Conservation (phyloP, 2,329 filamentous ascomycete species). For the Madurella mycetomatis region DNA sequence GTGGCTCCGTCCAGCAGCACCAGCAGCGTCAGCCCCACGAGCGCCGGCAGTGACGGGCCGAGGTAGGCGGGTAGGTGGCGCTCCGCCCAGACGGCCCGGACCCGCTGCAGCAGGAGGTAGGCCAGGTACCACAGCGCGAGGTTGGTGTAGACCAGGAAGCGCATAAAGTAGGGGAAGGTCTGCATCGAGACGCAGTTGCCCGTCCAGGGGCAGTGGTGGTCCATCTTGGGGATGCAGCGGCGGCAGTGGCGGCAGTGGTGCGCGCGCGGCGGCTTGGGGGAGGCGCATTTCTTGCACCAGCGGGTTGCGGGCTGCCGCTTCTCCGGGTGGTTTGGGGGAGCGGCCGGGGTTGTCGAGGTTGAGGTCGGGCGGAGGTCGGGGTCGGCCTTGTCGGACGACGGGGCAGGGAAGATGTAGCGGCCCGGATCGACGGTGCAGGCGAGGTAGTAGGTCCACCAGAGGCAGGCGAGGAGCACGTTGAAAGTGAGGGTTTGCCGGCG, state of each 20-base stretch:
- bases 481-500: slow-evolving; percentile 55
- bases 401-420: slow-evolving; percentile 42
- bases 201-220: slow-evolving; percentile 86
- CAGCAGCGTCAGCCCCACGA: slow-evolving; percentile 59
- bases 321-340: slow-evolving; percentile 2
- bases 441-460: slow-evolving; percentile 67
- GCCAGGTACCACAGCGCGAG: slow-evolving; percentile 58
- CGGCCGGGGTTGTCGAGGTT: neutral
- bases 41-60: slow-evolving; percentile 57
- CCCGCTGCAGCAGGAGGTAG: slow-evolving; percentile 56
- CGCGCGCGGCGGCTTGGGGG: slow-evolving; percentile 69
- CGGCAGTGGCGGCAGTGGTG: slow-evolving; percentile 78
- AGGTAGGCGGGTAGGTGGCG: slow-evolving; percentile 70
- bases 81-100: slow-evolving; percentile 56
- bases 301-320: slow-evolving; percentile 24
- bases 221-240: slow-evolving; percentile 75
- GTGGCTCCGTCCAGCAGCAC: slow-evolving; percentile 54
- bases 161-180: slow-evolving; percentile 77
- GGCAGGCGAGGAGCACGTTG: slow-evolving; percentile 59
- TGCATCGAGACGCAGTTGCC: slow-evolving; percentile 76
- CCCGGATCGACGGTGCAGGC: slow-evolving; percentile 57
- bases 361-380: slow-evolving; percentile 7
- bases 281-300: slow-evolving; percentile 74
- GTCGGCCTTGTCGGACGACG: slow-evolving; percentile 23
- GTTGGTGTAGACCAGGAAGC: slow-evolving; percentile 70